Conservation (phyloP, 2,329 filamentous ascomycete genomes). For the Alternaria arbusti region DNA sequence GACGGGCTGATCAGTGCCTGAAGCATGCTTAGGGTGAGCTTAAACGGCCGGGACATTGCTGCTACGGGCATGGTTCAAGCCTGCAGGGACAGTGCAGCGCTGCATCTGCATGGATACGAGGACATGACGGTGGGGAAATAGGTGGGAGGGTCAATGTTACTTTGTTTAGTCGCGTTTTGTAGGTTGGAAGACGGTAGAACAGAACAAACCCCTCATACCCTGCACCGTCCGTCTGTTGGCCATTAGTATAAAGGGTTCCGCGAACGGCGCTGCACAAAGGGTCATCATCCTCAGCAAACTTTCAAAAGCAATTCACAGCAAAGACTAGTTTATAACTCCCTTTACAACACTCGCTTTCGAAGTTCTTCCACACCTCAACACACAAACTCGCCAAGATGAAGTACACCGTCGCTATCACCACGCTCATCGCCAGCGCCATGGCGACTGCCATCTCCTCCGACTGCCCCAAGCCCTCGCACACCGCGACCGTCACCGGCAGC, state of each 20-base stretch:
- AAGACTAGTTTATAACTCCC: background rate
- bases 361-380: background rate
- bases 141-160: background rate
- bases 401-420: conserved; percentile 28
- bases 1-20: background rate
- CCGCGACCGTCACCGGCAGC: conserved; percentile 31
- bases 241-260: background rate
- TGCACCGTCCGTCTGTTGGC: background rate
- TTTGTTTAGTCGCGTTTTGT: background rate
- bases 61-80: background rate
- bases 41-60: background rate
- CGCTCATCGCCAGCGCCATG: conserved; percentile 5
- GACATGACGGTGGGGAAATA: background rate
- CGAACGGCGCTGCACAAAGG: background rate
- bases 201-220: background rate
- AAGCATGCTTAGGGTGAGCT: background rate
- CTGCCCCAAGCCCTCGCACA: conserved; percentile 30
- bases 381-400: conserved; percentile 39
- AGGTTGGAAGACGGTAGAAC: background rate
- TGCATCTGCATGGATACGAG: background rate
- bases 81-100: conserved; percentile 1
- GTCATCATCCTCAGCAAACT: background rate
- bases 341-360: background rate
- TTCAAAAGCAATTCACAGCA: background rate
- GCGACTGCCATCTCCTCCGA: background rate